Evolutionary conservation across 1,139 yeast genomes (phyloP), one percentile per base, ranked within the genome.

Genomic region (Scheffersomyces illinoinensis): DNA sequence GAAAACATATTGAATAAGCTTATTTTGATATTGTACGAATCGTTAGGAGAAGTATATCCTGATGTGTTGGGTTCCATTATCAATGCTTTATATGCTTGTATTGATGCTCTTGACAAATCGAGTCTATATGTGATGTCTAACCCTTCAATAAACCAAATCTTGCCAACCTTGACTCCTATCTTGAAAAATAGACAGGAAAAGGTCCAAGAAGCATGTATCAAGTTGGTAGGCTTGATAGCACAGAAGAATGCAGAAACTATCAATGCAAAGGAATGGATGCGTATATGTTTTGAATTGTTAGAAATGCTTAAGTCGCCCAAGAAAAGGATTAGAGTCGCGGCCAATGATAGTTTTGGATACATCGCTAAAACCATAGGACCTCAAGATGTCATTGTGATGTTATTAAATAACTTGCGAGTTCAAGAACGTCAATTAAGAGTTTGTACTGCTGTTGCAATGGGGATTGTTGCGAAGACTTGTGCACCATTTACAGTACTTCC

Each of bases 361-460:
- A 93, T 96, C 62, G 95, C 99, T 1, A 85, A 85, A 64, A 97
- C 97, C 0, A 90, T 96, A 59, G 99, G 99, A 0, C 99, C 99
- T 0, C 96, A 92, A 63, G 99, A 95, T 72, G 97, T 96, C 3
- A 76, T 95, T 47, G 95, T 91, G 0, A 90, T 97, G 65, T 76
- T 96, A 48, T 78, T 96, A 58, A 91, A 91, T 65, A 95, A 95
- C 66, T 77, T 96, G 62, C 83, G 92, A 60, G 97, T 93, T 4
- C 98, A 95, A 71, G 99, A 95, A 69, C 91, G 99, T 70, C 99
- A 96, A 73, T 81, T 93, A 53, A 88, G 99, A 68, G 98, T 96
- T 14, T 93, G 98, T 71, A 93, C 99, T 0, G 98, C 99, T 0
- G 98, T 96, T 52, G 99, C 99, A 0, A 91, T 96, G 66, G 99